phyloP scores from a whole-genome alignment of 225 moss, liverwort and hornwort species.

The Pseudoscleropodium purum region DNA sequence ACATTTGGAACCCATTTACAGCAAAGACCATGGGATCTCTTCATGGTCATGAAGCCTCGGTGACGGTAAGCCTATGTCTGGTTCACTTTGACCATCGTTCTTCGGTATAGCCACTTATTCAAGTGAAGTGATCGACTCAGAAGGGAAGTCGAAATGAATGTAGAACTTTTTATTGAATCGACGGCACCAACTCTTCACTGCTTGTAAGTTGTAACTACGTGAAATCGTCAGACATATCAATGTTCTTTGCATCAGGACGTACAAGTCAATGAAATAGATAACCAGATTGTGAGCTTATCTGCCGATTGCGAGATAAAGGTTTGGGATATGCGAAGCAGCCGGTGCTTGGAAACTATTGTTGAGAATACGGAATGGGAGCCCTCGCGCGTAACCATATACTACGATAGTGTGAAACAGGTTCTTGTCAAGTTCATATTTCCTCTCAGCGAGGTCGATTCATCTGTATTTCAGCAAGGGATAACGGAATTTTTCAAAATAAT shows the following conservation, averaged over 20 bases:
- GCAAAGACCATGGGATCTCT: slow-evolving; percentile 76
- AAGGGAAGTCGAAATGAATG: neutral
- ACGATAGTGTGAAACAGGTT: slow-evolving; percentile 76
- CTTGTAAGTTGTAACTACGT: neutral
- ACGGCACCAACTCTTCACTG: neutral
- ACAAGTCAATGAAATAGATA: slow-evolving; percentile 84
- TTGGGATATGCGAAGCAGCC: slow-evolving; percentile 95
- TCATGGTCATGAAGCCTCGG: slow-evolving; percentile 89
- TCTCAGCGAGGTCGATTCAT: neutral
- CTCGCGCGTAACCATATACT: slow-evolving; percentile 56
- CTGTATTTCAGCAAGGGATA: neutral
- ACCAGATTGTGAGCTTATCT: slow-evolving; percentile 89
- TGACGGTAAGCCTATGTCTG: slow-evolving; percentile 22
- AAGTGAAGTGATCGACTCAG: neutral
- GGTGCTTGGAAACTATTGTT: slow-evolving; percentile 73
- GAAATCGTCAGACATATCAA: neutral
- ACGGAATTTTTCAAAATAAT: neutral
- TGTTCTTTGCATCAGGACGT: slow-evolving; percentile 51
- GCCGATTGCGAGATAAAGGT: slow-evolving; percentile 78
- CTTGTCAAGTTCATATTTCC: neutral
- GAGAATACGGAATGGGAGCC: slow-evolving; percentile 50
- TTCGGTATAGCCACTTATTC: neutral
- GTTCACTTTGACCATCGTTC: neutral
- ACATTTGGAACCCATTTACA: slow-evolving; percentile 97
- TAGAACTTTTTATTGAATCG: neutral